Evolutionary conservation across 2,329 filamentous ascomycete species (phyloP), one percentile per base, ranked within the genome.

Genomic region (Monilinia fructicola): DNA sequence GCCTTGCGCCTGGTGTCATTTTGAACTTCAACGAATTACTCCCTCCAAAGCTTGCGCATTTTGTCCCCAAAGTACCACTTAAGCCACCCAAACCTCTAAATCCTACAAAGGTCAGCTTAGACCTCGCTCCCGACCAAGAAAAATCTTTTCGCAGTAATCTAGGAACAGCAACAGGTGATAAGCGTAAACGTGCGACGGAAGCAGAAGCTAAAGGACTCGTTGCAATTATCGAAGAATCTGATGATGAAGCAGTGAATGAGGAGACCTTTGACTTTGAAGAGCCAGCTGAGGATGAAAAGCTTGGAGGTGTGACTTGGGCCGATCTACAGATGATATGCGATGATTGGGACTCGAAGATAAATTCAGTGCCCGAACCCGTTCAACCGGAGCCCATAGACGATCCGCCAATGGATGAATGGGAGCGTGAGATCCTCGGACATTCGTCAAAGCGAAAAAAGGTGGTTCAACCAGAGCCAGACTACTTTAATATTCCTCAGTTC

Each of bases 271-370:
- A 86, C 60, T 81, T 79, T 35, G 80, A 84, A 38, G 79, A 83
- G 28, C 85, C 87, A 11, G 71, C 74, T n/a, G 69, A 69, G 21
- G 74, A 85, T 18, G 90, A 94, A 72, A 85, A 83, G 26, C 82
- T 95, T 23, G 91, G 88, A 42, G 92, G 91, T 2, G 86, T 91
- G 69, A 90, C 86, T 0, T 85, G 94, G 77, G 85, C 89, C 63
- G 93, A 98, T 73, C 86, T 99, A 65, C 87, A 91, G 67, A 86
- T 96, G 56, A 86, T 95, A 7, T 97, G 93, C 74, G 87, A 92
- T 67, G 92, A 97, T 76, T 98, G 92, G 90, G 88, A 91, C 65
- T 78, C 87, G 23, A 83, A 87, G 55, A 87, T 88, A 62, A 79
- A 84, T 28, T 71, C 71, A 31, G 67, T 71, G 40, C 66, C 70